Percentiles rank a stretch among this genome's conserved stretches.
These are phyloP conservation scores for Reticulascus tulasneorum DNA, from an alignment of 2,329 filamentous ascomycete species.

Conservation along the genomic window DNA sequence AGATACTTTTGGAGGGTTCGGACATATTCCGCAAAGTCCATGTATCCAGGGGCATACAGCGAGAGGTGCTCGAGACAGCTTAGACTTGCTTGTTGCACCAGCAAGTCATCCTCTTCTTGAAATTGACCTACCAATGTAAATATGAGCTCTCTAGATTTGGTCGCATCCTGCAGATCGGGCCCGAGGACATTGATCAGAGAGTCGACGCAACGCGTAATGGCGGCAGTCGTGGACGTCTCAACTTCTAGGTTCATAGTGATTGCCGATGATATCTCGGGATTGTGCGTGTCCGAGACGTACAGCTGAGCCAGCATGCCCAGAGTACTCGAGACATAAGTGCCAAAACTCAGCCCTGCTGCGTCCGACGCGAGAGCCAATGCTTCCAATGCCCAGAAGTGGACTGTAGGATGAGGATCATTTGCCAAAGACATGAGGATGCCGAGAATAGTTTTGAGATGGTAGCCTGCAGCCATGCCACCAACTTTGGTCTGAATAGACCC, in stretches of 20 bases:
- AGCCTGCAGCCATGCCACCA: conserved; percentile 94
- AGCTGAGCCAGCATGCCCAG: conserved; percentile 92
- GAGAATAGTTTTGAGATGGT: conserved; percentile 95
- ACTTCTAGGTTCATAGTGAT: conserved; percentile 89
- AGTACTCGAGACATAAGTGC: conserved; percentile 82
- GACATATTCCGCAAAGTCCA: conserved; percentile 82
- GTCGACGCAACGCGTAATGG: conserved; percentile 84
- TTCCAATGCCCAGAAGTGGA: conserved; percentile 95
- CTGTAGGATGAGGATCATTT: conserved; percentile 89
- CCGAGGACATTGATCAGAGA: conserved; percentile 96
- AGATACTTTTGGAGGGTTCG: conserved; percentile 75
- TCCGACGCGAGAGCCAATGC: conserved; percentile 83
- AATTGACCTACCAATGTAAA: conserved; percentile 83
- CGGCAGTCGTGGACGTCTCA: conserved; percentile 75
- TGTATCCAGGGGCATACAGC: conserved; percentile 82
- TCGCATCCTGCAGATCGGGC: conserved; percentile 88
- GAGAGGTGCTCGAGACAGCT: conserved; percentile 87
- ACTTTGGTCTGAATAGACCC: conserved; percentile 93
- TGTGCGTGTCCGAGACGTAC: conserved; percentile 88
- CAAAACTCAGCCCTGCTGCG: conserved; percentile 88
- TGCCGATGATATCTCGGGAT: conserved; percentile 73
- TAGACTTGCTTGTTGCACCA: conserved; percentile 72
- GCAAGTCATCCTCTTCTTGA: conserved; percentile 58
- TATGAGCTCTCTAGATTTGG: conserved; percentile 88
- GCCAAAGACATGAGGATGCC: conserved; percentile 96